phyloP scores from a whole-genome alignment of 2,329 filamentous ascomycete species.

The Colletotrichum higginsianum region DNA sequence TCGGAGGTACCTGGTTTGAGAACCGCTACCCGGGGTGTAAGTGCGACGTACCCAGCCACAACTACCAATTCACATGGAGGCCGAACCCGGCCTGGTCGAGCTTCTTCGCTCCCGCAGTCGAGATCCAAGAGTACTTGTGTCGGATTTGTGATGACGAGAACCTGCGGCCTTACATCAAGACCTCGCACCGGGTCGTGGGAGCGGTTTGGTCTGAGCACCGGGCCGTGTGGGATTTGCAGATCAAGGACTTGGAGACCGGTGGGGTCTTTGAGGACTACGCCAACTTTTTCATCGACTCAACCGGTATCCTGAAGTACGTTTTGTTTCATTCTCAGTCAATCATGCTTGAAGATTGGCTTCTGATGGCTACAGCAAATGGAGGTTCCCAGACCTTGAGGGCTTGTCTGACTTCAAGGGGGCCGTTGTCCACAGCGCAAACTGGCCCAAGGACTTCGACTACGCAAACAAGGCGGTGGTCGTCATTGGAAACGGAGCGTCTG shows the following conservation, averaged over 20 bases:
- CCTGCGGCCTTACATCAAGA: conserved; percentile 61
- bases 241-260: conserved; percentile 56
- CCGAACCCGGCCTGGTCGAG: conserved; percentile 72
- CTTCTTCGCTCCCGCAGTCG: conserved; percentile 68
- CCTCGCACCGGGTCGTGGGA: conserved; percentile 57
- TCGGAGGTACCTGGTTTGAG: conserved; percentile 73
- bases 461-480: conserved; percentile 67
- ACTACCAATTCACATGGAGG: conserved; percentile 74
- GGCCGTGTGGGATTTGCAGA: conserved; percentile 59
- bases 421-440: conserved; percentile 68
- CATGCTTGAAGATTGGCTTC: conserved; percentile 12
- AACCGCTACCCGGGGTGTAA: conserved; percentile 71
- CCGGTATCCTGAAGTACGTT: conserved; percentile 68
- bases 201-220: conserved; percentile 62
- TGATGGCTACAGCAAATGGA: conserved; percentile 61
- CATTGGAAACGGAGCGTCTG: conserved; percentile 71
- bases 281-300: conserved; percentile 65
- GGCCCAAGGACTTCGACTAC: conserved; percentile 65
- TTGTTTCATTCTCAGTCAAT: neutral
- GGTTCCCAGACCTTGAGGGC: conserved; percentile 65
- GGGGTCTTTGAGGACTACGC: conserved; percentile 60
- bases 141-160: conserved; percentile 63
- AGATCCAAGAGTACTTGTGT: conserved; percentile 70
- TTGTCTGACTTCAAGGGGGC: conserved; percentile 63
- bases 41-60: conserved; percentile 72